Evolutionary conservation across 2,329 filamentous ascomycete species (phyloP), one percentile per base, ranked within the genome.

Genomic region (Cephalotrichum gorgonifer): DNA sequence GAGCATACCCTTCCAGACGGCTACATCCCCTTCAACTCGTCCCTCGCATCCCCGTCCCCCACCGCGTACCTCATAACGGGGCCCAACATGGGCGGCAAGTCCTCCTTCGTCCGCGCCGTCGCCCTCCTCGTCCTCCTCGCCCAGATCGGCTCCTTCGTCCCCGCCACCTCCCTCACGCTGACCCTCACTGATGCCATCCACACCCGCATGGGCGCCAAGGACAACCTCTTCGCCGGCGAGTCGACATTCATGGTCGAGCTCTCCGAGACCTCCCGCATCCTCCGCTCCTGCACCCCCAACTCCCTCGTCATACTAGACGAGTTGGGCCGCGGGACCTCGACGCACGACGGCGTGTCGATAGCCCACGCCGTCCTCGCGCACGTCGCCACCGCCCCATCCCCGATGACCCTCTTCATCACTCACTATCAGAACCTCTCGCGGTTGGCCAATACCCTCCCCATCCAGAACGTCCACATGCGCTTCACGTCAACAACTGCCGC

Each of bases 41-140:
- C 78, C 2, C 78, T 97, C 43, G 75, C 80, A 1, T 62, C 72
- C 1, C 43, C 50, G 6, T 22, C 47, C 3, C 78, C 81, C 0
- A 76, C 86, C 6, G 88, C 88, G 2, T 79, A 96, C 56, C 83
- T 97, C 50, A 84, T 98, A 58, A 98, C 93, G 0, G 93, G 93
- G 0, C 93, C 93, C 27, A 98, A 98, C 69, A 98, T 98, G 93
- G 93, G 93, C 58, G 93, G 93, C 50, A 98, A 98, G 63, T 95
- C 88, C n/a, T 93, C 86, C 51, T 98, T 95, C 64, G 91, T 98
- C 22, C 88, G 93, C 48, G 87, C 90, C 55, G 82, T 95, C 42
- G 91, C 93, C 9, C 79, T 98, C 6, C 88, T 97, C 54, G 79
- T 86, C 44, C 90, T 98, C 58, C 90, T 98, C 71, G 89, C 88